These are phyloP conservation scores for Pseudocercospora pini-densiflorae DNA, from an alignment of 2,329 filamentous ascomycete species.

Conservation along the genomic window DNA sequence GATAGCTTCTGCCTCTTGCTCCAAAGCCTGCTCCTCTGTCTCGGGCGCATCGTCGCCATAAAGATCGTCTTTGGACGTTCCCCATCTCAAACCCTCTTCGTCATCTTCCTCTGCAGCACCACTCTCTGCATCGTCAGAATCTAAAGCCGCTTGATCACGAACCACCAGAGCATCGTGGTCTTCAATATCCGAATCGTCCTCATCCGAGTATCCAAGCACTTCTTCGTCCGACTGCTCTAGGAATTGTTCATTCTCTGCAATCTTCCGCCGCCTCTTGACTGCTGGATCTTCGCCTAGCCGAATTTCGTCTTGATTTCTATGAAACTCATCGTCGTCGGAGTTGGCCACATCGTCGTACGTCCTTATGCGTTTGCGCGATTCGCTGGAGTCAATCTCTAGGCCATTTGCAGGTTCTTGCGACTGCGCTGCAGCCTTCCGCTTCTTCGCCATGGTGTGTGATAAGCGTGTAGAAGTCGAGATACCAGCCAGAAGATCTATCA, in stretches of 20 bases:
- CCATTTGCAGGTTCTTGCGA: constrained; percentile 12
- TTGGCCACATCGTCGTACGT: constrained; percentile 86
- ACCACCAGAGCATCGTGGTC: constrained; percentile 55
- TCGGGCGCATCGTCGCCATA: constrained; percentile 84
- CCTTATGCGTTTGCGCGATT: constrained; percentile 59
- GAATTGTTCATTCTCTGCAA: constrained; percentile 69
- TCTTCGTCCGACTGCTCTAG: constrained; percentile 67
- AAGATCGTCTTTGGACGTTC: constrained; percentile 63
- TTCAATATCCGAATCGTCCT: constrained; percentile 55
- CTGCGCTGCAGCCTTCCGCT: constrained; percentile 23
- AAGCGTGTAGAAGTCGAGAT: not conserved
- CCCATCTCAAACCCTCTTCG: constrained; percentile 42
- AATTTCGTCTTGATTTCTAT: constrained; percentile 83
- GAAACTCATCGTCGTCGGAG: constrained; percentile 86
- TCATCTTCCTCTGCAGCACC: constrained; percentile 44
- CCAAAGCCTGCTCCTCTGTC: constrained; percentile 75
- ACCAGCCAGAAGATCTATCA: not conserved
- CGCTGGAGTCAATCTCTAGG: constrained; percentile 24
- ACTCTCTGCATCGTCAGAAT: constrained; percentile 81
- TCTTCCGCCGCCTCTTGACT: constrained; percentile 75
- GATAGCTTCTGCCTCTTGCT: constrained; percentile 90
- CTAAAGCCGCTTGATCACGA: constrained; percentile 67
- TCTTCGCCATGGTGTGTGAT: constrained; percentile 54
- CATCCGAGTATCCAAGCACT: constrained; percentile 56
- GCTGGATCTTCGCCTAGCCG: constrained; percentile 80